phyloP scores from a whole-genome alignment of 1,284 basidiomycete genomes.

The Tetrapyrgos nigripes region DNA sequence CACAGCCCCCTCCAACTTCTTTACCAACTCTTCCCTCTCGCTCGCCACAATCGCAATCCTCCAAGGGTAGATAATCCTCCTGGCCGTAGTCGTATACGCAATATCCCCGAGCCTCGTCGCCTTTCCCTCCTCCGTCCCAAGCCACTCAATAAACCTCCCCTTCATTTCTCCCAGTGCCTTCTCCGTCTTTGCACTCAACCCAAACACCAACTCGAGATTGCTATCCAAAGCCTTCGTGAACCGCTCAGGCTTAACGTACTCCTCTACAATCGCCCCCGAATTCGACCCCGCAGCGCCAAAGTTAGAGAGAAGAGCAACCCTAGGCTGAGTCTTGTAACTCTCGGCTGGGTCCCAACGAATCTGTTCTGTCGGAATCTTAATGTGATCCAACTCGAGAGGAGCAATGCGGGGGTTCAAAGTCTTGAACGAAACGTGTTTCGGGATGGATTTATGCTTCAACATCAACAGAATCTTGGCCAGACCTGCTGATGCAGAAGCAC shows the following conservation, averaged over 20 bases:
- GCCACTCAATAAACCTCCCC: conserved; percentile 49
- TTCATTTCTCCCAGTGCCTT: conserved; percentile 53
- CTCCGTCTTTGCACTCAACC: conserved; percentile 63
- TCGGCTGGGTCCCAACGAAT: conserved; percentile 48
- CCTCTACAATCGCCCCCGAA: conserved; percentile 64
- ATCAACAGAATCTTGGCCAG: conserved; percentile 77
- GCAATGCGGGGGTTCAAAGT: conserved; percentile 62
- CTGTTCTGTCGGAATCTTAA: conserved; percentile 50
- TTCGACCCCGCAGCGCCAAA: conserved; percentile 80
- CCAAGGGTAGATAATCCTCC: conserved; percentile 59
- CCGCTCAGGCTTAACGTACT: conserved; percentile 29
- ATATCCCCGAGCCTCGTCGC: conserved; percentile 50
- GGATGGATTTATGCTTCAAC: conserved; percentile 61
- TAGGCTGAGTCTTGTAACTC: conserved; percentile 30
- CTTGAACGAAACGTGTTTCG: conserved; percentile 62
- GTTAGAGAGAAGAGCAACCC: conserved; percentile 70
- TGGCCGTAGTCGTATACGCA: conserved; percentile 69
- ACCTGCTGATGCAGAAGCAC: conserved; percentile 73
- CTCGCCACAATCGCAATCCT: conserved; percentile 55
- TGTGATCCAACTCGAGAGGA: conserved; percentile 53
- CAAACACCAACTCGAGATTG: conserved; percentile 47
- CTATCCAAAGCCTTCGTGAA: neutral
- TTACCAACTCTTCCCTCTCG: conserved; percentile 48
- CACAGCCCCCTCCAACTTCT: conserved; percentile 44
- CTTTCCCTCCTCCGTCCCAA: conserved; percentile 35